A percentile compares a stretch with the other conserved stretches of the same genome.
These are phyloP conservation scores for Pichia sp. DNA, from an alignment of 1,139 yeast genomes.

Conservation along the genomic window DNA sequence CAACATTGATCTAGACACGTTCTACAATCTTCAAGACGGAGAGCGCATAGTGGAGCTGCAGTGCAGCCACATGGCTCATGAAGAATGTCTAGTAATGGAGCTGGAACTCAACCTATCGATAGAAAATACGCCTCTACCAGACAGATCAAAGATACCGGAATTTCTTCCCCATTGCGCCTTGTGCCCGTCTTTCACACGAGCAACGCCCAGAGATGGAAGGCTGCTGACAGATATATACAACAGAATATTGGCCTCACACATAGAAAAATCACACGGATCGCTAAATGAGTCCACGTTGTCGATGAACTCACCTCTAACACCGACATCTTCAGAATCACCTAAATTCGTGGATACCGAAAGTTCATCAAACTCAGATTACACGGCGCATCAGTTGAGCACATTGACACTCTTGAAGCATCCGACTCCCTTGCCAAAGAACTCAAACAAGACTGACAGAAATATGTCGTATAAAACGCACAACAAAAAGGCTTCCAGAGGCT, in stretches of 20 bases:
- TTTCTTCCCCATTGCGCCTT: slow-evolving; percentile 31
- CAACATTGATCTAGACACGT: slow-evolving; percentile 31
- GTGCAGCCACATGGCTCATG: slow-evolving; percentile 36
- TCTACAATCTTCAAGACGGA: slow-evolving; percentile 18
- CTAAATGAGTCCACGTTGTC: slow-evolving; percentile 3
- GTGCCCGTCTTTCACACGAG: slow-evolving; percentile 23
- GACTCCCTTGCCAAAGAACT: background rate
- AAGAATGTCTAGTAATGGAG: slow-evolving; percentile 34
- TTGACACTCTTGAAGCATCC: background rate
- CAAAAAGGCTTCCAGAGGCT: slow-evolving; percentile 35
- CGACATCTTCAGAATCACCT: slow-evolving; percentile 9
- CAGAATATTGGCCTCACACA: slow-evolving; percentile 13
- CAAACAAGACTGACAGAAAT: background rate
- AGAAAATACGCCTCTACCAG: background rate
- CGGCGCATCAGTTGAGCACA: background rate
- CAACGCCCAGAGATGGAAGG: slow-evolving; percentile 31
- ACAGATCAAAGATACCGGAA: slow-evolving; percentile 6
- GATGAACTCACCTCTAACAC: slow-evolving; percentile 9
- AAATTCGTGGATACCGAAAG: slow-evolving; percentile 3
- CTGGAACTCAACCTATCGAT: slow-evolving; percentile 25
- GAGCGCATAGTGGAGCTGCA: slow-evolving; percentile 34
- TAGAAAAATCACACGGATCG: slow-evolving; percentile 2
- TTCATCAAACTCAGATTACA: background rate
- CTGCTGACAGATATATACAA: slow-evolving; percentile 28
- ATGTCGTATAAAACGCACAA: slow-evolving; percentile 17